Percentiles rank a stretch among this genome's conserved stretches.
Evolutionary conservation across 2,329 filamentous ascomycete species (phyloP).

Genomic region (Sclerotinia trifoliorum): DNA sequence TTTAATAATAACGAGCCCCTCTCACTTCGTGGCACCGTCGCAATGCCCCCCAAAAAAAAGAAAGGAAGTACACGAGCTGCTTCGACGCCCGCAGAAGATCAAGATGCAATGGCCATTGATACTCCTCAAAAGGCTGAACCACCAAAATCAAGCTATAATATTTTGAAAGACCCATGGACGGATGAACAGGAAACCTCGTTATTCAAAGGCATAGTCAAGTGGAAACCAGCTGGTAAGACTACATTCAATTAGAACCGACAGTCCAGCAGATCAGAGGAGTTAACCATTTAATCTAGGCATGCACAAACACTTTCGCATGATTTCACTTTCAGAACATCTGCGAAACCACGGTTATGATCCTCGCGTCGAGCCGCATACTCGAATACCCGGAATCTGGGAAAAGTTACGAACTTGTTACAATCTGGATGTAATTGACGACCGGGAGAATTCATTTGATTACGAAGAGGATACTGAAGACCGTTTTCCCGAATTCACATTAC

Average conservation of each 20-base stretch:
- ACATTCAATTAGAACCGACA: neutral
- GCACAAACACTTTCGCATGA: conserved; percentile 92
- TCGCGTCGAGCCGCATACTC: conserved; percentile 71
- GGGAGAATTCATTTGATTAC: conserved; percentile 57
- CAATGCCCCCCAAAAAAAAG: conserved; percentile 71
- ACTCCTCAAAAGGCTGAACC: conserved; percentile 44
- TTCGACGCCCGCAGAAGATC: conserved; percentile 55
- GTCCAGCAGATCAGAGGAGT: neutral
- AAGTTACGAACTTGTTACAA: conserved; percentile 85
- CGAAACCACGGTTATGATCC: conserved; percentile 78
- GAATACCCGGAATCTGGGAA: conserved; percentile 86
- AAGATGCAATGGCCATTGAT: conserved; percentile 61
- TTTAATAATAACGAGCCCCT: neutral
- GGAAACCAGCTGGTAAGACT: conserved; percentile 86
- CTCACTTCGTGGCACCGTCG: conserved; percentile 10
- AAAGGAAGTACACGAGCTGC: conserved; percentile 55
- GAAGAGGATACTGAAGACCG: conserved; percentile 55
- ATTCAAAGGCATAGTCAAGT: conserved; percentile 88
- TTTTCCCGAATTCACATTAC: conserved; percentile 66
- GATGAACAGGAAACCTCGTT: conserved; percentile 92
- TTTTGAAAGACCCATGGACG: conserved; percentile 77
- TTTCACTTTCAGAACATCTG: conserved; percentile 77
- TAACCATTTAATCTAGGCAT: conserved; percentile 56
- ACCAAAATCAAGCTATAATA: conserved; percentile 46
- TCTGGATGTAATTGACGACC: conserved; percentile 79